phyloP scores from a whole-genome alignment of 2,329 filamentous ascomycete species.

The Aspergillus pseudoviridinutans region DNA sequence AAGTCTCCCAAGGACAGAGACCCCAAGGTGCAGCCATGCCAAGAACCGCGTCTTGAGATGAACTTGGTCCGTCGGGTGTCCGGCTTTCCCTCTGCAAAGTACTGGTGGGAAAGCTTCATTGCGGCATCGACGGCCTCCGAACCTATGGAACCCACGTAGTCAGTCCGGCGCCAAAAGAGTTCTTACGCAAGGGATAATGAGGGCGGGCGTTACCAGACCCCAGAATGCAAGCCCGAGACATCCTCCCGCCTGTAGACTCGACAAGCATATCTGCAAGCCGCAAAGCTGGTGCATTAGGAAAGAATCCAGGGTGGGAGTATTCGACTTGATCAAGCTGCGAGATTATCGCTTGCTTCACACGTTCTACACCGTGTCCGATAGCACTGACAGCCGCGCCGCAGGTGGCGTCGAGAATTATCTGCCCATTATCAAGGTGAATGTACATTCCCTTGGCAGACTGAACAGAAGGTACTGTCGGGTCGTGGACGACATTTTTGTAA shows the following conservation, averaged over 20 bases:
- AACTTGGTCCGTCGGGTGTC: constrained; percentile 54
- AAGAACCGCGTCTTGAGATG: constrained; percentile 61
- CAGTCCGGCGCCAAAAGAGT: no score
- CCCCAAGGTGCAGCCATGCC: constrained; percentile 67
- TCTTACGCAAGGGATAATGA: no score
- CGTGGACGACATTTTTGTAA: no score
- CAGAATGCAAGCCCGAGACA: no score
- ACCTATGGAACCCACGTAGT: background rate
- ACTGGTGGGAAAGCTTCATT: constrained; percentile 63
- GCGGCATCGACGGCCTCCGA: constrained; percentile 65
- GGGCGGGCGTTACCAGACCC: no score
- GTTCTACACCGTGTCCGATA: constrained; percentile 60
- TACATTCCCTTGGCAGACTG: constrained; percentile 37
- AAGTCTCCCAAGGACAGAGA: constrained; percentile 64
- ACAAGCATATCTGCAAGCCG: no score
- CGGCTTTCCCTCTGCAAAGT: constrained; percentile 51
- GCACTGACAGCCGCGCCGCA: constrained; percentile 69
- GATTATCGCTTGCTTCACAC: no score
- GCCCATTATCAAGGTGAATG: constrained; percentile 47
- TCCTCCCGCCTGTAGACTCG: no score
- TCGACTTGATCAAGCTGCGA: no score
- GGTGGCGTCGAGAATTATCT: constrained; percentile 63
- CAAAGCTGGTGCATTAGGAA: no score
- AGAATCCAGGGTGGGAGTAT: no score
- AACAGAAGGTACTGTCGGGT: background rate